Percentiles rank a stretch among this genome's conserved stretches.
Evolutionary conservation across 495 filamentous ascomycete species (phyloP).

Genomic region (Penicillium desertorum): DNA sequence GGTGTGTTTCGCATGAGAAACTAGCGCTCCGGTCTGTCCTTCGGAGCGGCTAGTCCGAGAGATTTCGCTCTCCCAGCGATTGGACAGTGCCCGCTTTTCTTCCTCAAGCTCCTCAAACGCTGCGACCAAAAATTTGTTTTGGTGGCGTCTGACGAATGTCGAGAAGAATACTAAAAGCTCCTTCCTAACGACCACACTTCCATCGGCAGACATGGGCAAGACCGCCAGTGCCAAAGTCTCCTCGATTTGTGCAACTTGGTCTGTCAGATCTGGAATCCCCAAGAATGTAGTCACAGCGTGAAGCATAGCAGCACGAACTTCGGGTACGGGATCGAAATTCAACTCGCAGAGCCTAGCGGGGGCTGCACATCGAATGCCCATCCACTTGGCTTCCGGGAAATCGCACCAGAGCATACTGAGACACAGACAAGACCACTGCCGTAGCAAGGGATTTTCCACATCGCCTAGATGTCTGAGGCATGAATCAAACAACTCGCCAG

Average conservation of each 20-base stretch:
- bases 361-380: conserved; percentile 79
- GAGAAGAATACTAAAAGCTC: conserved; percentile 94
- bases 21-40: conserved; percentile 13
- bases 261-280: conserved; percentile 87
- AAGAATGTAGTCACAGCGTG: conserved; percentile 92
- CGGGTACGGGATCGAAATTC: conserved; percentile 85
- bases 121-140: conserved; percentile 86
- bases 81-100: conserved; percentile 67
- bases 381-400: conserved; percentile 89
- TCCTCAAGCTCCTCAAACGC: conserved; percentile 89
- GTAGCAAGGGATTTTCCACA: conserved; percentile 78
- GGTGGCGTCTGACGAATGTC: conserved; percentile 83
- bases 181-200: conserved; percentile 87
- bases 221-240: conserved; percentile 82
- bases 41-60: conserved; percentile 21
- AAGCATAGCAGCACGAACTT: conserved; percentile 90
- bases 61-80: conserved; percentile 41
- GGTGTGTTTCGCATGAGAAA: conserved; percentile 27
- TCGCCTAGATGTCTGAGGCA: conserved; percentile 81
- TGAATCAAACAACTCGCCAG: conserved; percentile 75
- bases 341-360: conserved; percentile 75
- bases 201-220: conserved; percentile 84
- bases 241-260: conserved; percentile 86
- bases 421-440: conserved; percentile 96
- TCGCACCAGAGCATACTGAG: conserved; percentile 94